Evolutionary conservation across 208 protist genomes (phyloP).

Genomic region (Crithidia expoeki): DNA sequence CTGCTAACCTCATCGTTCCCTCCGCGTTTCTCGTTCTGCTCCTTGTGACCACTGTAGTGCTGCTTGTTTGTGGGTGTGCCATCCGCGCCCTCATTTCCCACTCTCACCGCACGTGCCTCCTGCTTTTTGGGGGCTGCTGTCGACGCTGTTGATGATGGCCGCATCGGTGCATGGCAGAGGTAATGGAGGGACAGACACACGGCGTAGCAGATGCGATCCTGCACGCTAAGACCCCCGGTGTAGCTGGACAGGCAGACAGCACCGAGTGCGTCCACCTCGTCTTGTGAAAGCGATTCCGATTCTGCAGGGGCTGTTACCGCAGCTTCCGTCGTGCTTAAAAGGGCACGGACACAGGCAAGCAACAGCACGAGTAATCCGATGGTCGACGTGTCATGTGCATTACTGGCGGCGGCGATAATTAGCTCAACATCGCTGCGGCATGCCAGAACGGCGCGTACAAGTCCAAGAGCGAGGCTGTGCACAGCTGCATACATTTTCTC

Average conservation of each 20-base stretch:
- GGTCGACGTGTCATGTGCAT: conserved; percentile 23
- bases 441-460: conserved; percentile 4
- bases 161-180: conserved; percentile 14
- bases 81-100: conserved; percentile 13
- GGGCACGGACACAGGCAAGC: conserved; percentile 36
- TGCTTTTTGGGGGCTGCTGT: background rate
- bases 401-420: conserved; percentile 8
- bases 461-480: conserved; percentile 6
- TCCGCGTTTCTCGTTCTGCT: background rate
- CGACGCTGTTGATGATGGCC: background rate
- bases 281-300: conserved; percentile 3
- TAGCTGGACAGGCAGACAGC: conserved; percentile 58
- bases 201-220: conserved; percentile 81
- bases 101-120: background rate
- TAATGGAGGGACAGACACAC: conserved; percentile 75
- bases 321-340: conserved; percentile 9
- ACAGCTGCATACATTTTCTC: background rate
- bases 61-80: background rate
- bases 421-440: conserved; percentile 10
- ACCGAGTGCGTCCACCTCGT: conserved; percentile 12
- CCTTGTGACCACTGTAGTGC: background rate
- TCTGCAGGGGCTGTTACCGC: background rate
- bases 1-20: background rate
- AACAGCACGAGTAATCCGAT: conserved; percentile 45
- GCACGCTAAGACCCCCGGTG: conserved; percentile 50